Percentiles rank a stretch among this genome's conserved stretches.
These are phyloP conservation scores for Arachis stenosperma DNA, from an alignment of 306 rosid genomes.

Conservation along the genomic window DNA sequence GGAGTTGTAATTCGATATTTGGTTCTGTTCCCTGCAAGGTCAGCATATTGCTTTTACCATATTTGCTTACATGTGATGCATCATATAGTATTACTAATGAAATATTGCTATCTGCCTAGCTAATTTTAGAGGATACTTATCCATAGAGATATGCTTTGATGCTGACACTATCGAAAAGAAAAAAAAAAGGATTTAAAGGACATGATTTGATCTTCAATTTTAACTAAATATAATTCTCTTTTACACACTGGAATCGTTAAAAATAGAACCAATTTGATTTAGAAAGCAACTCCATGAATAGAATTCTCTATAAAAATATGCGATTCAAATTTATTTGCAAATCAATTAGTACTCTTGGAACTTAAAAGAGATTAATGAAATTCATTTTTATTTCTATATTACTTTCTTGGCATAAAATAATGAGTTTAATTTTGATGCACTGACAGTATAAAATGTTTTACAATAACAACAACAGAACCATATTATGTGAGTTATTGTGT, in stretches of 20 bases:
- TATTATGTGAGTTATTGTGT: too few relatives aligned
- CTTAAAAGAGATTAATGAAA: background rate
- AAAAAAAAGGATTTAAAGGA: background rate
- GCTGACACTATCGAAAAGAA: background rate
- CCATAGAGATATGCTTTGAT: background rate
- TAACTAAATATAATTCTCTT: background rate
- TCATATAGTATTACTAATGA: background rate
- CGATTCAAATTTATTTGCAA: background rate
- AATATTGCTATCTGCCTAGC: background rate
- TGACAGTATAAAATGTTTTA: too few relatives aligned
- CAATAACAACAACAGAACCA: too few relatives aligned
- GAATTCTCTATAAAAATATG: background rate
- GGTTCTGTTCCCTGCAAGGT: slow-evolving; percentile 74
- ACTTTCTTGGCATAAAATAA: background rate
- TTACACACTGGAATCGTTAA: slow-evolving; percentile 1
- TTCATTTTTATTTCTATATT: background rate
- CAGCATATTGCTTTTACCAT: slow-evolving; percentile 32
- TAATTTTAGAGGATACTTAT: background rate
- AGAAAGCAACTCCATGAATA: background rate
- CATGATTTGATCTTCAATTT: background rate
- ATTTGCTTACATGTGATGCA: slow-evolving; percentile 17
- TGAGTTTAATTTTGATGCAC: too few relatives aligned
- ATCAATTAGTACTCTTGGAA: background rate
- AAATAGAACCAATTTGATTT: slow-evolving; percentile 12
- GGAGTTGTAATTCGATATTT: slow-evolving; percentile 76